Evolutionary conservation across 805 yeast genomes (phyloP).

Genomic region (Kodamaea kaohsiungensis): DNA sequence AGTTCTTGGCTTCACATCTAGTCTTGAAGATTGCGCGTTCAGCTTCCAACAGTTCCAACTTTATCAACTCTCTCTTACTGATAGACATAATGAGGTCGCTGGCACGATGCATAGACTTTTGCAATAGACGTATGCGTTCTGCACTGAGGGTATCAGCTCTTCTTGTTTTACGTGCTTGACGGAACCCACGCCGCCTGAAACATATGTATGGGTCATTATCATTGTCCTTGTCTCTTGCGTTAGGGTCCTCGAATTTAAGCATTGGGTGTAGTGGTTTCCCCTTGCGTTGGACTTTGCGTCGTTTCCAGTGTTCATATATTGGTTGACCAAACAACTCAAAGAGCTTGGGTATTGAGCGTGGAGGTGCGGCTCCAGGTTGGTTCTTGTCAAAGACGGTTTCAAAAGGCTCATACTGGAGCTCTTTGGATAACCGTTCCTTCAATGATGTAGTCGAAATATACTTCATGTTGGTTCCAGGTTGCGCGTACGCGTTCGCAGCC

Average conservation of each 20-base stretch:
- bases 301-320: conserved; percentile 81
- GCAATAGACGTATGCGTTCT: conserved; percentile 74
- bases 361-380: conserved; percentile 17
- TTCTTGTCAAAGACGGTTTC: conserved; percentile 58
- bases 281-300: conserved; percentile 63
- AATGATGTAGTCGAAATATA: conserved; percentile 57
- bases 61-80: conserved; percentile 70
- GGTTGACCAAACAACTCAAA: conserved; percentile 61
- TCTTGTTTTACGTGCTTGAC: conserved; percentile 95
- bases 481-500: conserved; percentile 26
- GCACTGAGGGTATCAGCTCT: conserved; percentile 90
- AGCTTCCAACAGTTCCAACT: conserved; percentile 58
- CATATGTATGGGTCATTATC: conserved; percentile 94
- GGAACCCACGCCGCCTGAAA: conserved; percentile 90
- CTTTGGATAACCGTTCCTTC: conserved; percentile 56
- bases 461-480: conserved; percentile 30
- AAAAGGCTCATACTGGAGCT: conserved; percentile 55
- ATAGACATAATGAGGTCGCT: conserved; percentile 66
- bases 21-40: conserved; percentile 71
- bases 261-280: conserved; percentile 76
- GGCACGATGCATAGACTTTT: conserved; percentile 76
- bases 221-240: conserved; percentile 70
- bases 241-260: conserved; percentile 80
- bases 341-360: conserved; percentile 49
- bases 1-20: conserved; percentile 67